Evolutionary conservation across 139 green algal species (phyloP).

Genomic region (Chlamydomonas sphaeroides): DNA sequence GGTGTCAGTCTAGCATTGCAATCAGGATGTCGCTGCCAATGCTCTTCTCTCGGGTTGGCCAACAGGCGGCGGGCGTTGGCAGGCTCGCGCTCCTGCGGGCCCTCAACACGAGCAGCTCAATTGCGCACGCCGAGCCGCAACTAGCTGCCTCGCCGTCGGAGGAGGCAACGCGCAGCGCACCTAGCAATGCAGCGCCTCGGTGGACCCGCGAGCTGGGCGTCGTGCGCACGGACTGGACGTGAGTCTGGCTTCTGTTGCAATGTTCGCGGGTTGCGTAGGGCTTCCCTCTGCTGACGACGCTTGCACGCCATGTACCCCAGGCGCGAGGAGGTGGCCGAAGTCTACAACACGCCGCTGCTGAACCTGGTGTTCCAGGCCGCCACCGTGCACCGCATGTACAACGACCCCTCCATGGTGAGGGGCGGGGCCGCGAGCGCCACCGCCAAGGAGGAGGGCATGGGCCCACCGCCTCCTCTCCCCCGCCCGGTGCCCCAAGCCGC

Average conservation of each 20-base stretch:
- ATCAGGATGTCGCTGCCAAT: conserved; percentile 1
- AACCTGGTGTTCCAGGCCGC: conserved; percentile 92
- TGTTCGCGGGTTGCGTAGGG: no score
- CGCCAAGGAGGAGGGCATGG: no score
- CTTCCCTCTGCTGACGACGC: no score
- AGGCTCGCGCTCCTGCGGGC: neutral
- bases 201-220: conserved; percentile 75
- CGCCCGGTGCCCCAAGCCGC: no score
- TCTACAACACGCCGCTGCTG: conserved; percentile 92
- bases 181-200: conserved; percentile 17
- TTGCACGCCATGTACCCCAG: conserved; percentile 58
- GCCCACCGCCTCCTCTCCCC: no score
- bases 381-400: conserved; percentile 89
- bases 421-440: no score
- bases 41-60: neutral
- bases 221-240: conserved; percentile 89
- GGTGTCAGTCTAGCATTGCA: no score
- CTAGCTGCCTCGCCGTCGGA: neutral
- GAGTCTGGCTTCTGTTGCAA: neutral
- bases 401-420: conserved; percentile 88
- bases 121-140: conserved; percentile 32
- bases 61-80: conserved; percentile 32
- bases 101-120: neutral
- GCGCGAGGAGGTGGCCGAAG: conserved; percentile 86
- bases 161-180: neutral